Evolutionary conservation across 257 asterid species (phyloP).

Genomic region (Thymus quinquecostatus): DNA sequence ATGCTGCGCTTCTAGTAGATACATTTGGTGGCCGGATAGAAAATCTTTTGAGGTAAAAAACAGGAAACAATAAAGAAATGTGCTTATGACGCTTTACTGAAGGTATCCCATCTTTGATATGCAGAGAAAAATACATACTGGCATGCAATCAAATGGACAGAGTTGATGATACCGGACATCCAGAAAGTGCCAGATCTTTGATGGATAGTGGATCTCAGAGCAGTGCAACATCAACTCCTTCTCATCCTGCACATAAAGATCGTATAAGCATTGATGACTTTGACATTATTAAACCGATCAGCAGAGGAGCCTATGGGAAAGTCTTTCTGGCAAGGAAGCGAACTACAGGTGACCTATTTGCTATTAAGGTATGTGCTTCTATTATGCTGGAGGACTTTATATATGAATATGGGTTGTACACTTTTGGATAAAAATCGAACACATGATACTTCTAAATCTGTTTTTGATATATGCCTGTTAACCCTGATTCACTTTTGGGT

Average conservation of each 20-base stretch:
- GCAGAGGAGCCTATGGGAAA: conserved; percentile 96
- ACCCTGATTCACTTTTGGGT: conserved; percentile 7
- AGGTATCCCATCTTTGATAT: conserved; percentile 39
- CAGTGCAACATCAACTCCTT: conserved; percentile 80
- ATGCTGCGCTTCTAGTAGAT: conserved; percentile 81
- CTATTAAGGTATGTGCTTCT: conserved; percentile 71
- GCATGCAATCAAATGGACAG: conserved; percentile 75
- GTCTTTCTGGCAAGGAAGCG: conserved; percentile 90
- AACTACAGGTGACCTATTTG: conserved; percentile 93
- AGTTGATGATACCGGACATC: conserved; percentile 53
- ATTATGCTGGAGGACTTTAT: conserved; percentile 18
- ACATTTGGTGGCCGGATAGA: conserved; percentile 90
- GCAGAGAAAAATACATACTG: conserved; percentile 87
- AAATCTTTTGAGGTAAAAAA: conserved; percentile 73
- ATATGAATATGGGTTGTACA: conserved; percentile 1
- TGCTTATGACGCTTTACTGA: conserved; percentile 27
- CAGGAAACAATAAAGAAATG: conserved; percentile 26
- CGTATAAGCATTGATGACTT: conserved; percentile 87
- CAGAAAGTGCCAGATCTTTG: conserved; percentile 60
- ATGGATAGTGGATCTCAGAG: conserved; percentile 75
- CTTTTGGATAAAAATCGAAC: not conserved
- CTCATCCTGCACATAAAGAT: conserved; percentile 70
- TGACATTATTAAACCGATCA: conserved; percentile 88
- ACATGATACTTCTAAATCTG: conserved; percentile 8
- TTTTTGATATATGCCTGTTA: not conserved